Conservation (phyloP, 225 moss, liverwort and hornwort species). For the Polytrichum formosum region DNA sequence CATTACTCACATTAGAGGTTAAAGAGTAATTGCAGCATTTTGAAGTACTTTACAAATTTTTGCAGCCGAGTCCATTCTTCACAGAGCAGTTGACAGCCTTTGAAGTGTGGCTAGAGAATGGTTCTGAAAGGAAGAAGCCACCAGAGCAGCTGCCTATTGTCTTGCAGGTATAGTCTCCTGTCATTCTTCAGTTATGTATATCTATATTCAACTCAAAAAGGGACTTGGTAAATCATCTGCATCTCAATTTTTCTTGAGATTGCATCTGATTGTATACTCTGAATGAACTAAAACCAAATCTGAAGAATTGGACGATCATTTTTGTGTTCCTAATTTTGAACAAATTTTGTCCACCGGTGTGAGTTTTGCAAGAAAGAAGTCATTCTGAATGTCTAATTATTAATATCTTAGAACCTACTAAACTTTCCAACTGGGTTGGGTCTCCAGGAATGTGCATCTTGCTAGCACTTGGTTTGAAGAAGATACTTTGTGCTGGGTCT, state of each 20-base stretch:
- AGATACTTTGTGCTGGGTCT: no score
- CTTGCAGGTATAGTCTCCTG: constrained; percentile 53
- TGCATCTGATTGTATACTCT: background rate
- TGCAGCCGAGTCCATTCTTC: constrained; percentile 97
- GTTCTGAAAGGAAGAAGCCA: constrained; percentile 82
- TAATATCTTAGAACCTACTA: no score
- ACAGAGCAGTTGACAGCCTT: constrained; percentile 97
- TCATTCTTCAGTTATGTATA: background rate
- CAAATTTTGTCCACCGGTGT: no score
- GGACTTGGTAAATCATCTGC: background rate
- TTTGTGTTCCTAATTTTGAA: no score
- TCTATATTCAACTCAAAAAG: background rate
- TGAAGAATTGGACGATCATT: no score
- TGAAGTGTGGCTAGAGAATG: constrained; percentile 98
- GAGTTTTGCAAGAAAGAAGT: no score
- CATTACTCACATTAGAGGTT: no score
- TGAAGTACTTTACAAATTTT: background rate
- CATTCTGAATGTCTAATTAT: no score
- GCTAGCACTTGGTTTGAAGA: no score
- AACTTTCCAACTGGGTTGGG: no score
- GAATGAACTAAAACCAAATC: no score
- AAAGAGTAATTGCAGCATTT: background rate
- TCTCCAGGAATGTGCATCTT: no score
- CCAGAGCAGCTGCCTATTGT: constrained; percentile 98
- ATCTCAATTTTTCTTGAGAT: background rate